Percentiles rank a stretch among this genome's conserved stretches.
Conservation (phyloP, 1,284 basidiomycete genomes). For the Vanrija sp. region DNA sequence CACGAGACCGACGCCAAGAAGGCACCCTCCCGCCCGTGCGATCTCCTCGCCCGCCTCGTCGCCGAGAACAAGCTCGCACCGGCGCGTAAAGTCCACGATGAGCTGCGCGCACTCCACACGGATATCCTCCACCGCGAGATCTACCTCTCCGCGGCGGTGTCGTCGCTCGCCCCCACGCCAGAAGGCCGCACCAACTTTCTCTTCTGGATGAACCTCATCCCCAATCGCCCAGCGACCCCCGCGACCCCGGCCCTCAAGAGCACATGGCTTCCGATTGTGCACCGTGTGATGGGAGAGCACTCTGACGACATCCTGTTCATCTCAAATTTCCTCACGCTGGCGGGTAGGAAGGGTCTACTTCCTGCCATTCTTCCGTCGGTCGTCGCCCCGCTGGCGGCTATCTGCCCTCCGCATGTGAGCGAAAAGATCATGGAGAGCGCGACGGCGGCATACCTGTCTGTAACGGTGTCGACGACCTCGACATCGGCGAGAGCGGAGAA, state of each 20-base stretch:
- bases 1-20: conserved; percentile 4
- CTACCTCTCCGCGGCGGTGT: conserved; percentile 30
- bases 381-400: conserved; percentile 20
- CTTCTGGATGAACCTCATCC: conserved; percentile 36
- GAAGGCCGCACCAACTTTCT: conserved; percentile 21
- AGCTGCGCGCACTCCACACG: conserved; percentile 26
- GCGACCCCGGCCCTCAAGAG: conserved; percentile 20
- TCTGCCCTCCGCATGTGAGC: conserved; percentile 17
- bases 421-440: conserved; percentile 10
- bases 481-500: conserved; percentile 13
- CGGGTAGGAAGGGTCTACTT: conserved; percentile 33
- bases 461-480: conserved; percentile 21
- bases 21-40: conserved; percentile 17
- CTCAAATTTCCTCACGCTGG: conserved; percentile 18
- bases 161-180: not conserved
- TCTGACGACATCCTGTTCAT: conserved; percentile 22
- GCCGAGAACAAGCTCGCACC: conserved; percentile 12
- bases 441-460: conserved; percentile 14
- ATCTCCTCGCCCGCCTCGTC: conserved; percentile 31
- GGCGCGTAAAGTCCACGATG: conserved; percentile 29
- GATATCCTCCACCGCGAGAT: conserved; percentile 24
- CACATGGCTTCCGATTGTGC: conserved; percentile 29
- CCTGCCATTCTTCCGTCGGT: conserved; percentile 25
- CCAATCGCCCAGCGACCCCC: conserved; percentile 32
- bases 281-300: conserved; percentile 15